Base-by-base conservation (phyloP, 768 basidiomycete species). In the Polyporus arcularius region DNA sequence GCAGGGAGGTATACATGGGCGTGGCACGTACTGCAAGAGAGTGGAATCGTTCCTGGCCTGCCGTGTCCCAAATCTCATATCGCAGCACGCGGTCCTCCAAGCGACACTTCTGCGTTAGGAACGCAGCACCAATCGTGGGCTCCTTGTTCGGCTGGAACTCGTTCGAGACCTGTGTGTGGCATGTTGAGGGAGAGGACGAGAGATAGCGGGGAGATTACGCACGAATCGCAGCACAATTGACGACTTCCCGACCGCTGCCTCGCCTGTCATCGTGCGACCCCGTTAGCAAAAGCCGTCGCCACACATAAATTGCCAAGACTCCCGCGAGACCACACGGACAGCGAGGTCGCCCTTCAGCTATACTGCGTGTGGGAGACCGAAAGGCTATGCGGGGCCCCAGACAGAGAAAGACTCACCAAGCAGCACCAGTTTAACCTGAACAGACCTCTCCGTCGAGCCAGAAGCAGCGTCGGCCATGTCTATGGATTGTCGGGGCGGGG, bases 81-180 rank as follows among this genome's bases (percentile, higher is more conserved):
- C 92, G 88, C 64, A 94, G 78, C 28, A 94, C 89, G 57, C 92
- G 90, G 76, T 98, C 97, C 74, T 99, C 96, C 40, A 96, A 81
- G 56, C 93, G 89, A 70, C 94, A 96, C 75, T 96, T 95, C 82
- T 96, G 94, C 15, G 94, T 96, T 55, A 96, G 74, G 79, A 96
- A 96, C 4, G 94, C 96, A 53, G 96, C 96, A 39, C 96, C 96
- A 69, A 99, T 98, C 28, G 96, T 99, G 10, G 96, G 96, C 70
- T 97, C 95, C 75, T 98, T 98, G 84, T 98, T 98, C 62, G 93
- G 87, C 76, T 98, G 96, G 75, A 98, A 99, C 74, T 99, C 96
- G 78, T 98, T 94, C 73, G 90, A 90, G 55, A 94, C 92, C 92
- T 94, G 58, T 8, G 14, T 26, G 43, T 39, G 49, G 53, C 30